Evolutionary conservation across 192 early-diverging fungal genomes (phyloP).

Genomic region (Coemansia erecta): DNA sequence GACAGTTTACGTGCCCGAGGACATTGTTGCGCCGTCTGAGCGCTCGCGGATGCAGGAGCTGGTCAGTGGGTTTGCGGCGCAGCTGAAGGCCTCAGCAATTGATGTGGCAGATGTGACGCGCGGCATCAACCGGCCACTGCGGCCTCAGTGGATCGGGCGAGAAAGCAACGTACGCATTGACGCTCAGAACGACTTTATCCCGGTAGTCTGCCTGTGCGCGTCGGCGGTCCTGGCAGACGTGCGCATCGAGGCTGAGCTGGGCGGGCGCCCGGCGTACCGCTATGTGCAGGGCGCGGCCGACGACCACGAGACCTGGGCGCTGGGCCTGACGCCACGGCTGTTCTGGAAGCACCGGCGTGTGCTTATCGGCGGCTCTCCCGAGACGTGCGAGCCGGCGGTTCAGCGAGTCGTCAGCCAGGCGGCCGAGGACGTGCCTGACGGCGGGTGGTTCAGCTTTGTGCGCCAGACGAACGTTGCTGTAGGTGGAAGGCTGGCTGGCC

Average conservation of each 20-base stretch:
- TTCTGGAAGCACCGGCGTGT: slow-evolving; percentile 62
- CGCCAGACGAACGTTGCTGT: slow-evolving; percentile 63
- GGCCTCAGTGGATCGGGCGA: slow-evolving; percentile 81
- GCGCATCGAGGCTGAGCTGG: slow-evolving; percentile 33
- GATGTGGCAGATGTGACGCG: slow-evolving; percentile 29
- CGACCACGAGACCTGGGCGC: slow-evolving; percentile 84
- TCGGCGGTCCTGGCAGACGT: slow-evolving; percentile 58
- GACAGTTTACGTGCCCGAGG: slow-evolving; percentile 62
- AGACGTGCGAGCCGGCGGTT: slow-evolving; percentile 37
- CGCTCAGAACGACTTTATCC: slow-evolving; percentile 57
- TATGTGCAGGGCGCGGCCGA: slow-evolving; percentile 92
- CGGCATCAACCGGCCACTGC: slow-evolving; percentile 62
- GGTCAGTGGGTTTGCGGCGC: slow-evolving; percentile 59
- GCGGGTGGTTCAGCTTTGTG: slow-evolving; percentile 47
- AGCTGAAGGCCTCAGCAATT: slow-evolving; percentile 54
- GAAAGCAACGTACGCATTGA: slow-evolving; percentile 45
- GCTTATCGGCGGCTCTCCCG: slow-evolving; percentile 23
- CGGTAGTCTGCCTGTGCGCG: slow-evolving; percentile 76
- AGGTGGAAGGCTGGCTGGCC: slow-evolving; percentile 54
- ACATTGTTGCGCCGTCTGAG: slow-evolving; percentile 67
- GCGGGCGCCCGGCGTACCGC: slow-evolving; percentile 52
- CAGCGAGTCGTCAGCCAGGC: neutral
- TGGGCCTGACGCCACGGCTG: slow-evolving; percentile 60
- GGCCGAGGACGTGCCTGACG: neutral
- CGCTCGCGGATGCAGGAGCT: slow-evolving; percentile 61